Evolutionary conservation across 129 eudicot species (phyloP).

Genomic region (Flaveria trinervia): DNA sequence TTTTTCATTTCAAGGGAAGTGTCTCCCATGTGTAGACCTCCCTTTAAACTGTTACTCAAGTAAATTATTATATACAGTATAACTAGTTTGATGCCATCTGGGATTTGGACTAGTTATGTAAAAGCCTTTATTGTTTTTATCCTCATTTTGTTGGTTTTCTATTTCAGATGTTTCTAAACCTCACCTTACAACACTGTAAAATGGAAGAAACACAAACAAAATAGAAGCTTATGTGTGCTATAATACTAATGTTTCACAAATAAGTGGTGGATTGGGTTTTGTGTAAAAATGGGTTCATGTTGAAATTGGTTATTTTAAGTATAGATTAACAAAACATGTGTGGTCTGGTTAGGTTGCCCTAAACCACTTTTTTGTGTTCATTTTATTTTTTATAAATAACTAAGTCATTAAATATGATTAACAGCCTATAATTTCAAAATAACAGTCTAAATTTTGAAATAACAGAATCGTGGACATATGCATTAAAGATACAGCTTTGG

Average conservation of each 20-base stretch:
- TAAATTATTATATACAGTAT: not conserved
- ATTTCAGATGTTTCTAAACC: conserved; percentile 10
- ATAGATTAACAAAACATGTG: not conserved
- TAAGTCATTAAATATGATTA: not conserved
- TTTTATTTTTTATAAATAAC: not conserved
- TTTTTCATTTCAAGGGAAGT: conserved; percentile 29
- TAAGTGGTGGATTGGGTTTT: not conserved
- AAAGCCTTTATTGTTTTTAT: conserved; percentile 23
- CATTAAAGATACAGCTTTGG: not conserved
- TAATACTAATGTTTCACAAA: not conserved
- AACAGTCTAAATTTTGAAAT: not conserved
- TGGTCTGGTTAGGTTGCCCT: not conserved
- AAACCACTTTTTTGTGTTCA: not conserved
- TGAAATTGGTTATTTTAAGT: not conserved
- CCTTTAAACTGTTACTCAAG: conserved; percentile 20
- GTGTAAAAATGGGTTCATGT: not conserved
- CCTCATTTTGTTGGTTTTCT: conserved; percentile 26
- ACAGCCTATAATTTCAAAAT: not conserved
- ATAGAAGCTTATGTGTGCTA: conserved; percentile 31
- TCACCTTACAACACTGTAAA: conserved; percentile 26
- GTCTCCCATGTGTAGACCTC: conserved; percentile 39
- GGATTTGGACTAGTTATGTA: conserved; percentile 30
- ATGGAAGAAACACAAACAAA: conserved; percentile 31
- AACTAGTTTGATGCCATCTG: conserved; percentile 25
- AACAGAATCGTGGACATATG: too few species aligned